Base-by-base conservation (phyloP, 1,284 basidiomycete species). In the Amylostereum areolatum region DNA sequence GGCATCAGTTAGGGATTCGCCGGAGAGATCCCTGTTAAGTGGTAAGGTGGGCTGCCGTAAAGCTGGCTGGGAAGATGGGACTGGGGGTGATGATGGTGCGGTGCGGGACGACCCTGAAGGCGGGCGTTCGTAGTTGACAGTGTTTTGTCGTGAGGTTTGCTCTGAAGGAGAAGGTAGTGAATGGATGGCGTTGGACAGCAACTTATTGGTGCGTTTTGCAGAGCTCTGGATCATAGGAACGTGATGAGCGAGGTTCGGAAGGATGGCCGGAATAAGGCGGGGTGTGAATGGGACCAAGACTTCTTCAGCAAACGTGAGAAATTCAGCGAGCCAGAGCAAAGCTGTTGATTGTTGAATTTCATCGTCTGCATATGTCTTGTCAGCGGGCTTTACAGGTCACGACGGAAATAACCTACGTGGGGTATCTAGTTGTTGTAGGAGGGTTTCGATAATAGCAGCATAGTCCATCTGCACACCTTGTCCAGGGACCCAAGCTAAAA, bases 201-300 rank as follows among this genome's bases (percentile, higher is more conserved):
- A 80, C 58, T 88, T 83, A 65, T 99, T 98, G 30, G 93, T 93
- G 42, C 86, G 81, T 43, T 83, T 78, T 0, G 97, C 97, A 3
- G 90, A 89, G 1, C 79, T 76, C 59, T 95, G 91, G 53, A 99
- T 98, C 71, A 90, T 88, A 0, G 85, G 75, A 46, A 87, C 87
- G 59, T 94, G 90, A 57, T 96, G 94, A 0, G 97, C 93, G 33
- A 99, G 83, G 62, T 94, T 97, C 1, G 94, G 93, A 11, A 99
- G 78, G 52, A 99, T 89, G 11, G 91, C 91, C 5, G 89, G 87
- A 43, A 99, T 89, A 37, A 99, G 82, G 33, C 90, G 83, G 1
- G 97, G 94, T 0, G 94, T 95, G 62, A 97, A 97, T 2, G 92
- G 90, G 27, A 99, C 83, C 71, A 98, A 90, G 46, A 97, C 92